phyloP scores from a whole-genome alignment of 306 rosid species.

The Quercus variabilis region DNA sequence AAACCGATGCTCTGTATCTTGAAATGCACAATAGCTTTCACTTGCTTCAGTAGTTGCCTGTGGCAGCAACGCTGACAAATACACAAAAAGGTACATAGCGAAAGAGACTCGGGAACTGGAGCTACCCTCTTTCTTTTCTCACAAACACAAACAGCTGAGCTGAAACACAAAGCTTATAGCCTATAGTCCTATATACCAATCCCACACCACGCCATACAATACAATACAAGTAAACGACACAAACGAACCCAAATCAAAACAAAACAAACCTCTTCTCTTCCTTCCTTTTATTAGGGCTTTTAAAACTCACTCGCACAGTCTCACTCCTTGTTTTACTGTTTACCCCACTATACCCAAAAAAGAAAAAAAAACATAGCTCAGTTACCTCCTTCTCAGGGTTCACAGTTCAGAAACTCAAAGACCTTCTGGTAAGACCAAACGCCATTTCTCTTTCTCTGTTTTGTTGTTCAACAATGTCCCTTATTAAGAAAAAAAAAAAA shows the following conservation, averaged over 20 bases:
- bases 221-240: not conserved
- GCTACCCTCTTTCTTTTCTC: not conserved
- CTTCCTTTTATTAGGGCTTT: conserved; percentile 13
- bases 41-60: not conserved
- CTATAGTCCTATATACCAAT: too few relatives aligned
- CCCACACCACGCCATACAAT: too few relatives aligned
- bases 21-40: not conserved
- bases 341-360: not conserved
- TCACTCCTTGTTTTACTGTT: not conserved
- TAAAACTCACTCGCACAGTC: not conserved
- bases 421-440: conserved; percentile 17
- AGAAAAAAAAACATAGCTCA: not conserved
- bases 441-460: not conserved
- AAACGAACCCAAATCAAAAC: not conserved
- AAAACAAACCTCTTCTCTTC: too few relatives aligned
- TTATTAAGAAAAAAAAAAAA: not conserved
- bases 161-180: not conserved
- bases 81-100: conserved; percentile 17
- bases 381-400: not conserved
- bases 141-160: conserved; percentile 5
- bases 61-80: not conserved
- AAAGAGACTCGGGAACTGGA: conserved; percentile 49
- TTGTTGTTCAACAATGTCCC: not conserved
- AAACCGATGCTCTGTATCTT: not conserved
- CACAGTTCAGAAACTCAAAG: not conserved